These are phyloP conservation scores for Cladosporium halotolerans DNA, from an alignment of 2,329 filamentous ascomycete species.

Conservation along the genomic window DNA sequence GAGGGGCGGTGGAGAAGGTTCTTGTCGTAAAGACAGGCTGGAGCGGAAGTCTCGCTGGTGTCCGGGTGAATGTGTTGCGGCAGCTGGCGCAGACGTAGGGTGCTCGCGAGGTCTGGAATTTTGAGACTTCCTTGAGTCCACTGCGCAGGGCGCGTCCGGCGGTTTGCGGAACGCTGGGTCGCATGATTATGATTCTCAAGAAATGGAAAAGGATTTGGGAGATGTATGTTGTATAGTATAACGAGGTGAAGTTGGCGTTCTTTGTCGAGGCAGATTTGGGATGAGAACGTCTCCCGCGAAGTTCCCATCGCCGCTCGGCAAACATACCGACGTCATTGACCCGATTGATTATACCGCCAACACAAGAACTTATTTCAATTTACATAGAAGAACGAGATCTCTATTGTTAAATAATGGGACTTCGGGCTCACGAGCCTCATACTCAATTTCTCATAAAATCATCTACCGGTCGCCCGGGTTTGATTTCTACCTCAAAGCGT, in stretches of 20 bases:
- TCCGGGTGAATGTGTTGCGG: slow-evolving; percentile 1
- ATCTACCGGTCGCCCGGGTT: too few relatives aligned
- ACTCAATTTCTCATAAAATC: too few relatives aligned
- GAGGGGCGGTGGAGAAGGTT: slow-evolving; percentile 6
- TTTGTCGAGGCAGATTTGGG: neutral
- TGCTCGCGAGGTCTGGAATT: slow-evolving; percentile 1
- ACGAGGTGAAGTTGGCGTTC: neutral
- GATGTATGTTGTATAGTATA: too few relatives aligned
- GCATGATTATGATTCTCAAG: neutral
- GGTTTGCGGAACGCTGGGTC: neutral
- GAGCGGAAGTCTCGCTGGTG: slow-evolving; percentile 4
- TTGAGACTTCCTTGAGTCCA: neutral
- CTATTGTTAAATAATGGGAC: too few relatives aligned
- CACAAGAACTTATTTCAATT: too few relatives aligned
- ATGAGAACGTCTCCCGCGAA: neutral
- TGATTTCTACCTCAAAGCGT: too few relatives aligned
- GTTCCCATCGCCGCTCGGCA: neutral
- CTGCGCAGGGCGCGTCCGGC: neutral
- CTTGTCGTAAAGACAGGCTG: neutral
- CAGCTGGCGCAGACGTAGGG: slow-evolving; percentile 20
- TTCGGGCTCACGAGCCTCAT: too few relatives aligned
- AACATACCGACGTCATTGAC: neutral
- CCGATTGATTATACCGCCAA: too few relatives aligned
- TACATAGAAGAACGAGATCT: too few relatives aligned
- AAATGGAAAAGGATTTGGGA: too few relatives aligned